phyloP scores from a whole-genome alignment of 2,329 filamentous ascomycete species.

The Immersiporthe knoxdaviesiana region DNA sequence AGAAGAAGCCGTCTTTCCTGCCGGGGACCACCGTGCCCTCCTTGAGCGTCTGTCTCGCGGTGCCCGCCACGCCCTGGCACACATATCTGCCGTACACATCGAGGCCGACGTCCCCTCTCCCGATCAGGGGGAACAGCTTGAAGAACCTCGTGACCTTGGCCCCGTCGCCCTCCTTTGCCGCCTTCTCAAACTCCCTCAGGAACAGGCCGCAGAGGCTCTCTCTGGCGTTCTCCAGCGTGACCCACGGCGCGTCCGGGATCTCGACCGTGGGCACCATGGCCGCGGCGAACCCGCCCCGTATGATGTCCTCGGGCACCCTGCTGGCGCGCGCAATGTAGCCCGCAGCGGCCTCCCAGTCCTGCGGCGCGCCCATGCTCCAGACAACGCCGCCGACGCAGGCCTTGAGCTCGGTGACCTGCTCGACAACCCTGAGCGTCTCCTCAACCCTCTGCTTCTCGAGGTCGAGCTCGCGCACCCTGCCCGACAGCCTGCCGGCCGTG shows the following conservation, averaged over 20 bases:
- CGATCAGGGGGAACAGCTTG: constrained; percentile 95
- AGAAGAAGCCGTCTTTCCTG: constrained; percentile 82
- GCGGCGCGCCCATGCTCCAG: constrained; percentile 94
- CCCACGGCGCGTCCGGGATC: constrained; percentile 86
- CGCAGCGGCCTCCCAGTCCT: constrained; percentile 98
- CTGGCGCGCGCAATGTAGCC: constrained; percentile 84
- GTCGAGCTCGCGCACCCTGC: constrained; percentile 84
- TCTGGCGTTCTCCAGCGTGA: constrained; percentile 83
- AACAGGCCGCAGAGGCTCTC: constrained; percentile 91
- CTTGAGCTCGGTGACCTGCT: constrained; percentile 96
- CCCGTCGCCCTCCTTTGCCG: constrained; percentile 83
- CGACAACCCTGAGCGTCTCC: constrained; percentile 86
- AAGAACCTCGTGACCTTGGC: constrained; percentile 94
- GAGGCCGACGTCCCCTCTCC: constrained; percentile 81
- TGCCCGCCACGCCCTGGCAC: constrained; percentile 87
- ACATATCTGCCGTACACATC: constrained; percentile 97
- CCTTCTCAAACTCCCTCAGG: constrained; percentile 91
- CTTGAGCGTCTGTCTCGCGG: constrained; percentile 80
- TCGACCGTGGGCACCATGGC: constrained; percentile 94
- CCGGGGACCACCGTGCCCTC: constrained; percentile 59
- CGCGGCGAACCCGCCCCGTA: constrained; percentile 83
- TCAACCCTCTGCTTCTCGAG: constrained; percentile 90
- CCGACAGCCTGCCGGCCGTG: constrained; percentile 83
- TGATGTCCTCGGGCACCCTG: constrained; percentile 77
- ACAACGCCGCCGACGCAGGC: constrained; percentile 93